Base-by-base conservation (phyloP, 495 filamentous ascomycete genomes). In the Apodospora peruviana region DNA sequence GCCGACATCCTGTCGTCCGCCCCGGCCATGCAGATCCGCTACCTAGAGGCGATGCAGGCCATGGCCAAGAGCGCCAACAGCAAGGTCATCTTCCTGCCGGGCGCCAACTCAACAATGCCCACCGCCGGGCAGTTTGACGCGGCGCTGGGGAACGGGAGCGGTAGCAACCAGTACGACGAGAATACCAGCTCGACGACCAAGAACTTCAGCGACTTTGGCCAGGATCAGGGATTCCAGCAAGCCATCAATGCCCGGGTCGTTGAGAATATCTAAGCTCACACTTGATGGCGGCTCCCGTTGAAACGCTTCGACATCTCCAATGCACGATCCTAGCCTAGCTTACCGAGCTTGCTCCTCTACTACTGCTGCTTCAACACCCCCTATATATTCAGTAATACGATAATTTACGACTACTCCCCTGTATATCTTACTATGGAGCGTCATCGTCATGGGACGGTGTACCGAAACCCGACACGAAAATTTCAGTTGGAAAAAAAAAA, bases 41-140 rank as follows among this genome's bases (percentile, higher is more conserved):
- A 97, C 57, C 82, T 99, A 51, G 93, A 99, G 75, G 93, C 93
- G n/a, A 96, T 97, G 90, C 93, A 99, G 64, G 81, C 88, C 8
- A 97, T 97, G 93, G 94, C 93, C 50, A 97, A 97, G 82, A 80
- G 79, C 0, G 90, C 93, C 17, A 95, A 96, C 70, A 79, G 77
- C 75, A 97, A 98, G 76, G 93, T 98, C 58, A 96, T 98, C 64
- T 98, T 97, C 79, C 65, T 98, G 57, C 90, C 90, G 1, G 73
- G 69, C 20, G 72, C 74, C 1, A 78, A 78, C 78, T 39, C 83
- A 81, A 53, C 84, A 16, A 84, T 89, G 52, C 75, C 84, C 34
- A 76, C 71, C 39, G 35, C 62, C n/a, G 43, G 64, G 4, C 51
- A 56, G 10, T 69, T 77, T 47, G 57, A 64, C 41, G 53, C 64